Percentiles rank a stretch among this genome's conserved stretches.
Conservation (phyloP, 2,329 filamentous ascomycete species). For the Plectosphaerella plurivora region DNA sequence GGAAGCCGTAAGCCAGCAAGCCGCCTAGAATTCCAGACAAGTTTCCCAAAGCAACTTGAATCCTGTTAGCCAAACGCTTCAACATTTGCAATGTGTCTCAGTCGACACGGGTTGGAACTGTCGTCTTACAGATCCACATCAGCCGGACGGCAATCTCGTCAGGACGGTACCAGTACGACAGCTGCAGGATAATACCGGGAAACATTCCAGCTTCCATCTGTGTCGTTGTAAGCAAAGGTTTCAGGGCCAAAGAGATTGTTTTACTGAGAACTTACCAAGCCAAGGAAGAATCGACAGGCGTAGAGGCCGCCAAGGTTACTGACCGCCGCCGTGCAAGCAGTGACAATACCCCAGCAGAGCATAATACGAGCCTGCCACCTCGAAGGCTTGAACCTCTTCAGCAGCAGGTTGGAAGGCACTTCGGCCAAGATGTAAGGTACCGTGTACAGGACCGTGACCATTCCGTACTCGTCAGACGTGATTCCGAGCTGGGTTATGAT, state of each 20-base stretch:
- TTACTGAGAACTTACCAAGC: slow-evolving; percentile 24
- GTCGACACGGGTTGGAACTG: slow-evolving; percentile 6
- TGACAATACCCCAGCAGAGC: slow-evolving; percentile 30
- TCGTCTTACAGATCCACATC: slow-evolving; percentile 36
- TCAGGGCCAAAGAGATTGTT: slow-evolving; percentile 14
- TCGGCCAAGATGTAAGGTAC: slow-evolving; percentile 33
- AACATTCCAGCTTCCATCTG: slow-evolving; percentile 34
- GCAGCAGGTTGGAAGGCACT: slow-evolving; percentile 32
- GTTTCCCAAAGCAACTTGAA: slow-evolving; percentile 32
- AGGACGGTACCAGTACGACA: slow-evolving; percentile 43
- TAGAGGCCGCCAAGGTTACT: slow-evolving; percentile 31
- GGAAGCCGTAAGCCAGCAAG: slow-evolving; percentile 37
- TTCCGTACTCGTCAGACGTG: slow-evolving; percentile 33
- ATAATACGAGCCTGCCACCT: slow-evolving; percentile 36
- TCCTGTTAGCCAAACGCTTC: background rate
- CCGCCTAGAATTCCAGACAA: slow-evolving; percentile 34
- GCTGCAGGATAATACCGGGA: slow-evolving; percentile 35
- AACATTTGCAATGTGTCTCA: no score
- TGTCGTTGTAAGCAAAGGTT: background rate
- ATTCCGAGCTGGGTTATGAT: slow-evolving; percentile 35
- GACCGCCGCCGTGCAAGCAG: slow-evolving; percentile 28
- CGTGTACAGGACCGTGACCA: slow-evolving; percentile 34
- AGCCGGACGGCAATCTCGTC: slow-evolving; percentile 41
- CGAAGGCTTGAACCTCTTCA: slow-evolving; percentile 32
- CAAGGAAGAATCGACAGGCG: slow-evolving; percentile 29